Evolutionary conservation across 1,284 basidiomycete species (phyloP).

Genomic region (Pseudomicrostroma phylloplanum): DNA sequence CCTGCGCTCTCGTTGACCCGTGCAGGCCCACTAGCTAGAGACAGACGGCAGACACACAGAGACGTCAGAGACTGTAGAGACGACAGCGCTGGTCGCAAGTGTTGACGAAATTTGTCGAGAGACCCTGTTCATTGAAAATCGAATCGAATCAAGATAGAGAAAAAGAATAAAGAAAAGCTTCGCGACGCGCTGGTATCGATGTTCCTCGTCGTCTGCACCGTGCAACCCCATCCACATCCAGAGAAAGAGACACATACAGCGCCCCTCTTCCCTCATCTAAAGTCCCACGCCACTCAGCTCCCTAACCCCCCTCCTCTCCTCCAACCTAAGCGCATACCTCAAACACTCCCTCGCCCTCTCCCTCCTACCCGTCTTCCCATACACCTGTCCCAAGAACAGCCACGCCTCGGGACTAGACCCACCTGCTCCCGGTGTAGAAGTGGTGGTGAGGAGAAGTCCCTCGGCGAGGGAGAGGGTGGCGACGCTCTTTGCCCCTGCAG

Average conservation of each 20-base stretch:
- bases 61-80: neutral
- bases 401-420: constrained; percentile 46
- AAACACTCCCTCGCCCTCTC: constrained; percentile 34
- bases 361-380: constrained; percentile 21
- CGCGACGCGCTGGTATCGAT: too few species aligned
- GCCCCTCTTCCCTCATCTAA: too few species aligned
- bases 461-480: constrained; percentile 41
- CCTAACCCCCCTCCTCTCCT: constrained; percentile 14
- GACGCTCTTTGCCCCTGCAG: constrained; percentile 25
- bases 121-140: too few species aligned
- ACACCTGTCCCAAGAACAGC: constrained; percentile 38
- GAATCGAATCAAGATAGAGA: too few species aligned
- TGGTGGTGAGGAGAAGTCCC: constrained; percentile 36
- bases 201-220: too few species aligned
- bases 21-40: too few species aligned
- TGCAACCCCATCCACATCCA: too few species aligned
- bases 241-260: too few species aligned
- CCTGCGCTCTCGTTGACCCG: too few species aligned
- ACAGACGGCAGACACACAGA: neutral
- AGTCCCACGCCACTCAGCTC: neutral
- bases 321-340: constrained; percentile 39
- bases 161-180: too few species aligned
- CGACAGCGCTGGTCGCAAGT: neutral
- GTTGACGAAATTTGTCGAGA: too few species aligned
- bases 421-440: constrained; percentile 23